Percentiles rank a stretch among this genome's conserved stretches.
Evolutionary conservation across 805 yeast species (phyloP).

Genomic region (Ogataea pilisensis): DNA sequence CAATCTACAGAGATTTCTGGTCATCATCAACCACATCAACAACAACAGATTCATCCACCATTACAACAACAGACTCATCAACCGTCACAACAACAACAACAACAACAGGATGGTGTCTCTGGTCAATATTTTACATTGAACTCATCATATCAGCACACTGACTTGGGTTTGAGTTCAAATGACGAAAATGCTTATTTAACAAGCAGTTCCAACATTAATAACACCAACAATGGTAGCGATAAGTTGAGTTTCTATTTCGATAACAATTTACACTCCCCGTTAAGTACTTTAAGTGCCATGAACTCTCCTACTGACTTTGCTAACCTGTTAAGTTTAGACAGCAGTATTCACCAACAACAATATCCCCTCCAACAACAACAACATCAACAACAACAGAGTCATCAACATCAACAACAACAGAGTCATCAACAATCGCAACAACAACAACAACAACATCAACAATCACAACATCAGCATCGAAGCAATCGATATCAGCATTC

Average conservation of each 20-base stretch:
- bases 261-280: neutral
- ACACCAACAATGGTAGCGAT: neutral
- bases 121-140: neutral
- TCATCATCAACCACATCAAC: conserved; percentile 1
- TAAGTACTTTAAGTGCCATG: neutral
- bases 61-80: neutral
- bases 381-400: neutral
- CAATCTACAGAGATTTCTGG: neutral
- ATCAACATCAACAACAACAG: neutral
- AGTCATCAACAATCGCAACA: neutral
- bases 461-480: neutral
- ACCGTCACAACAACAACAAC: conserved; percentile 1
- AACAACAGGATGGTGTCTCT: neutral
- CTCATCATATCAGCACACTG: neutral
- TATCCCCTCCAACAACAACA: conserved; percentile 1
- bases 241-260: neutral
- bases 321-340: neutral
- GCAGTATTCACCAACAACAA: neutral
- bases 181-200: too few species aligned
- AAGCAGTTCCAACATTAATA: neutral
- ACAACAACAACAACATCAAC: neutral
- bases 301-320: neutral
- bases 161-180: too few species aligned
- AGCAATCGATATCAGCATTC: neutral
- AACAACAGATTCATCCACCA: neutral